phyloP scores from a whole-genome alignment of 768 basidiomycete genomes.

The Trametes sanguinea region DNA sequence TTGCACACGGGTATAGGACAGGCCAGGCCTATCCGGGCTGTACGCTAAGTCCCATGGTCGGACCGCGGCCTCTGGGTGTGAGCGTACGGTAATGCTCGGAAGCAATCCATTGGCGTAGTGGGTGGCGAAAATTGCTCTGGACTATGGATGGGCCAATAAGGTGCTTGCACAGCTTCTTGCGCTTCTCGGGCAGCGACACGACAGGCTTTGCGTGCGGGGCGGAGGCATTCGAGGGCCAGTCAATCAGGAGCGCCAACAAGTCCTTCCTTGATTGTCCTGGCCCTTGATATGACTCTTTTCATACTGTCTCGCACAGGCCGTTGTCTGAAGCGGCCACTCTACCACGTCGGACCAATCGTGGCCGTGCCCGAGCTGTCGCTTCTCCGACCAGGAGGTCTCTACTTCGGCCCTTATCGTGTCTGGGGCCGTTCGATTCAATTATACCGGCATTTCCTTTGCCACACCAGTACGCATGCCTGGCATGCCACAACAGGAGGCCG shows the following conservation, averaged over 20 bases:
- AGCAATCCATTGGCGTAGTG: background rate
- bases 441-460: conserved; percentile 16
- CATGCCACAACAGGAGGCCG: background rate
- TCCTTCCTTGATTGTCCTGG: conserved; percentile 15
- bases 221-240: conserved; percentile 7
- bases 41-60: background rate
- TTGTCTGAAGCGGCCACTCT: conserved; percentile 9
- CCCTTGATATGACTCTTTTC: conserved; percentile 20
- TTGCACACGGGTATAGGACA: conserved; percentile 6
- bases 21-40: conserved; percentile 8
- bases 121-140: background rate
- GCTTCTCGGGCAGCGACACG: conserved; percentile 15
- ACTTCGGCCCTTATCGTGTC: conserved; percentile 17
- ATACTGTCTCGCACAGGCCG: conserved; percentile 3
- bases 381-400: conserved; percentile 11
- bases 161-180: conserved; percentile 13
- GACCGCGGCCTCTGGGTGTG: background rate
- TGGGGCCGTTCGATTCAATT: conserved; percentile 13
- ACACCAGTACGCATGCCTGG: conserved; percentile 10
- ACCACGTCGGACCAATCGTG: conserved; percentile 13
- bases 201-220: conserved; percentile 8
- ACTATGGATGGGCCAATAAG: background rate
- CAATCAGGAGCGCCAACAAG: conserved; percentile 10
- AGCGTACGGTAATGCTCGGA: background rate
- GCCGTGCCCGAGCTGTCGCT: conserved; percentile 5